A percentile compares a stretch with the other conserved stretches of the same genome.
These are phyloP conservation scores for Fusarium mexicanum DNA, from an alignment of 2,329 filamentous ascomycete genomes.

Conservation along the genomic window DNA sequence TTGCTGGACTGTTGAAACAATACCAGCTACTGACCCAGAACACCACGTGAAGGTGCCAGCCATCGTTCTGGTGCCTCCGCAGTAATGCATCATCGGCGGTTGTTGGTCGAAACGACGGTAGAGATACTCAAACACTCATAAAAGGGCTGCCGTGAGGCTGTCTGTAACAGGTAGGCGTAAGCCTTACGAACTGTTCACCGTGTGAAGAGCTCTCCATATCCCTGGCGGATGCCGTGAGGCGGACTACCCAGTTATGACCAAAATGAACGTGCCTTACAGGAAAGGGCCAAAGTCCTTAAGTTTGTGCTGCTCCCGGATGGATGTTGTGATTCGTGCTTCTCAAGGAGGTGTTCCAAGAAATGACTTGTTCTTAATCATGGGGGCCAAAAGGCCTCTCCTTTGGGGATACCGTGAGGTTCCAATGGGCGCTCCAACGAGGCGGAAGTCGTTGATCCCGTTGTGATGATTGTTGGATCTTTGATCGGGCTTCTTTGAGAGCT, in stretches of 20 bases:
- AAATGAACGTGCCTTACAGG: background rate
- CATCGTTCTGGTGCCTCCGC: background rate
- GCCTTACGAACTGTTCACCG: background rate
- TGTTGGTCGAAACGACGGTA: background rate
- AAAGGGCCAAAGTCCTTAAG: accelerated
- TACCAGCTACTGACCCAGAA: background rate
- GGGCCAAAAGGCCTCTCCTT: no score
- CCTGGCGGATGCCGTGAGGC: background rate
- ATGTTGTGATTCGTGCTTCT: background rate
- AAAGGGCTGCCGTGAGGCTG: background rate
- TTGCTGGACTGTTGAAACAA: background rate
- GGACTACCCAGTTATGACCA: background rate
- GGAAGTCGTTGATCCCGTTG: background rate
- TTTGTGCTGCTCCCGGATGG: background rate
- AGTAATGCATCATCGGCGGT: background rate
- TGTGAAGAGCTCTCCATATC: background rate
- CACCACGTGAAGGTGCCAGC: background rate
- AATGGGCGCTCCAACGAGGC: background rate
- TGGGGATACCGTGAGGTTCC: background rate
- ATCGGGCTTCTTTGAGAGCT: background rate
- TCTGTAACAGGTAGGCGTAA: background rate
- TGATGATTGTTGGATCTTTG: background rate
- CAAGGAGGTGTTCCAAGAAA: background rate
- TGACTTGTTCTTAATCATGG: background rate
- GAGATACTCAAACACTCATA: background rate